Evolutionary conservation across 2,329 filamentous ascomycete genomes (phyloP), one percentile per base, ranked within the genome.

Genomic region (Apiospora rasikravindrae): DNA sequence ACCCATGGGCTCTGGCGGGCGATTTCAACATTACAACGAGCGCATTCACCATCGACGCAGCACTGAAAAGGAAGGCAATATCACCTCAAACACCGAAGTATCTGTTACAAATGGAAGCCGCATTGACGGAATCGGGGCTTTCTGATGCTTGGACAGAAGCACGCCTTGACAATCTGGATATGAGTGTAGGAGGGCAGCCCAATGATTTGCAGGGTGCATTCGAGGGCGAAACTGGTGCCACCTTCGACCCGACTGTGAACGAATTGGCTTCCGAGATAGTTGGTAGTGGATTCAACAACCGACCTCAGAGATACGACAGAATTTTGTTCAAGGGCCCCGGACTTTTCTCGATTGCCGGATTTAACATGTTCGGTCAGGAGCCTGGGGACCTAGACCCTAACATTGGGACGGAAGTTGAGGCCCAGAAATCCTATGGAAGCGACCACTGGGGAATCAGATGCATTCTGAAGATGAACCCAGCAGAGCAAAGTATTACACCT

Each of bases 21-120:
- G 90, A 92, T 77, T 90, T 92, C 78, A 93, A 93, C 75, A 82
- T 92, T 33, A 83, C 87, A 8, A 91, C 90, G 0, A 93, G 91
- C 0, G 81, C 83, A 1, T 83, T 84, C 70, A 88, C 89, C 0
- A 86, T 92, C 45, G 82, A 87, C 14, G 81, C 83, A 4, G 89
- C 90, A 0, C 74, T 88, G 1, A 84, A 85, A 71, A 86, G 83
- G 70, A 86, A 86, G n/a, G 80, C 83, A 6, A 87, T 93, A n/a
- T 88, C 88, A 0, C 67, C 78, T 0, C 83, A 87, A 68, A 87
- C 88, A 1, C 83, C 81, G 0, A 78, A 76, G 2, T 80, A 82
- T 11, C 78, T 91, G 1, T 76, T 78, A 8, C 80, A 82, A 0
- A 81, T 92, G 16, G 87, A 91, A 64, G 74, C 76, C 0, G 77